Percentiles rank a stretch among this genome's conserved stretches.
Conservation (phyloP, 805 yeast species). For the Ogataea parapolymorpha region DNA sequence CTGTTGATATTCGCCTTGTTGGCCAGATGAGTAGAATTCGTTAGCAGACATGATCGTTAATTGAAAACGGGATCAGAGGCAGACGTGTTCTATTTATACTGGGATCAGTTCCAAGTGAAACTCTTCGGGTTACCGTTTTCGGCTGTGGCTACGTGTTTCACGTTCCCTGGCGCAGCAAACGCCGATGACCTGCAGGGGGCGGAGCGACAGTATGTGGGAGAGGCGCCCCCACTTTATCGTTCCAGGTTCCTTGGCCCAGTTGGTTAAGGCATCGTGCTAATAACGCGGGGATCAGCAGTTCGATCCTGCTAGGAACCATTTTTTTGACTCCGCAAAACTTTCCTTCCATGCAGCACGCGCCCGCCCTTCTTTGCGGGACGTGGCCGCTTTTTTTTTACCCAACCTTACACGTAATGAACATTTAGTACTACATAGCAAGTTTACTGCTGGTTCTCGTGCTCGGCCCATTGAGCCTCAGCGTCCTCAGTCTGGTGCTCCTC, state of each 20-base stretch:
- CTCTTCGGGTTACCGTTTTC: conserved; percentile 7
- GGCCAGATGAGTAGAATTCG: conserved; percentile 50
- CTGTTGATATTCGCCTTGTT: conserved; percentile 35
- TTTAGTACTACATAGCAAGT: conserved; percentile 9
- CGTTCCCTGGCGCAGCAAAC: conserved; percentile 1
- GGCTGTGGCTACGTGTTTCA: conserved; percentile 1
- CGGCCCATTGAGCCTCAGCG: conserved; percentile 40
- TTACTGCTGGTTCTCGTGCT: conserved; percentile 27
- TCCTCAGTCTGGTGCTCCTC: conserved; percentile 42
- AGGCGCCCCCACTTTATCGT: neutral
- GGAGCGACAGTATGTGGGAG: neutral
- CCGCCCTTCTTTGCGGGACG: neutral
- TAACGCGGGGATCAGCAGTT: conserved; percentile 68
- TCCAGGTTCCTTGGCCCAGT: conserved; percentile 40
- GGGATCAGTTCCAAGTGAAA: neutral
- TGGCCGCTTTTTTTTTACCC: neutral
- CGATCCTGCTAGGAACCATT: conserved; percentile 84
- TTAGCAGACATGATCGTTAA: conserved; percentile 47
- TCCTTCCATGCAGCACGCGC: neutral
- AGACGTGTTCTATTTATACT: conserved; percentile 1
- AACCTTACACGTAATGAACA: neutral
- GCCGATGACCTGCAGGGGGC: neutral
- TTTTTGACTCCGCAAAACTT: conserved; percentile 12
- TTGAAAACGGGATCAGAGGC: neutral
- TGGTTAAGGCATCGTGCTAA: conserved; percentile 44